A percentile compares a stretch with the other conserved stretches of the same genome.
These are phyloP conservation scores for Pseudotsuga menziesii DNA, from an alignment of 75 land plant genomes.

Conservation along the genomic window DNA sequence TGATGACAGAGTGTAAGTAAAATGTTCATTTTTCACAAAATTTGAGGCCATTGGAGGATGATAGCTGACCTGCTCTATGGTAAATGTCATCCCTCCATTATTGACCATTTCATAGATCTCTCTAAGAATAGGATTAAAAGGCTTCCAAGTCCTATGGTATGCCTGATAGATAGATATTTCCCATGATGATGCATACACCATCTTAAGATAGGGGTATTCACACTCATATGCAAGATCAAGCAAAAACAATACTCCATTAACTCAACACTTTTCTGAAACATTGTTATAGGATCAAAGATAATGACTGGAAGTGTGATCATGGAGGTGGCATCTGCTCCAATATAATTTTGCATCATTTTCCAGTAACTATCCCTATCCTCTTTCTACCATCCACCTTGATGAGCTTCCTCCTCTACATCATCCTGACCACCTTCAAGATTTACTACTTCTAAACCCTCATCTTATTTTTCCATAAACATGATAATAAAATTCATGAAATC, in stretches of 20 bases:
- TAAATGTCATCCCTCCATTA: slow-evolving; percentile 81
- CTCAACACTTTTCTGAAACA: slow-evolving; percentile 99
- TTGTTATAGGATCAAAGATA: slow-evolving; percentile 84
- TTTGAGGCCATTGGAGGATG: slow-evolving; percentile 99
- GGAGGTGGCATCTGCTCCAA: too few relatives aligned
- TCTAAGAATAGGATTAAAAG: slow-evolving; percentile 96
- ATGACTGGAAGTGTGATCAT: neutral
- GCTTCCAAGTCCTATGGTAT: slow-evolving; percentile 94
- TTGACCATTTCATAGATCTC: slow-evolving; percentile 98
- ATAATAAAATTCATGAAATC: too few relatives aligned
- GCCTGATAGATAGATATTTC: slow-evolving; percentile 89
- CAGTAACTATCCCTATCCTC: too few relatives aligned
- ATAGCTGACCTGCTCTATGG: slow-evolving; percentile 96
- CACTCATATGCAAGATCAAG: slow-evolving; percentile 82
- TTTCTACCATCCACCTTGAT: slow-evolving; percentile 82
- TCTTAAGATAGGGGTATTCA: slow-evolving; percentile 81
- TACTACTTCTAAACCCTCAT: slow-evolving; percentile 93
- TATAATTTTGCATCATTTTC: too few relatives aligned
- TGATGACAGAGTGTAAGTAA: slow-evolving; percentile 87
- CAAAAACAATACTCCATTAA: slow-evolving; percentile 88
- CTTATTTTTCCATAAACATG: too few relatives aligned
- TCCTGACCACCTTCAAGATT: slow-evolving; percentile 97
- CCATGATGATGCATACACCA: slow-evolving; percentile 91
- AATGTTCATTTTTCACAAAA: slow-evolving; percentile 97
- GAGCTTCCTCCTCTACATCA: slow-evolving; percentile 94